These are phyloP conservation scores for Fusarium transvaalense DNA, from an alignment of 2,329 filamentous ascomycete species.

Conservation along the genomic window DNA sequence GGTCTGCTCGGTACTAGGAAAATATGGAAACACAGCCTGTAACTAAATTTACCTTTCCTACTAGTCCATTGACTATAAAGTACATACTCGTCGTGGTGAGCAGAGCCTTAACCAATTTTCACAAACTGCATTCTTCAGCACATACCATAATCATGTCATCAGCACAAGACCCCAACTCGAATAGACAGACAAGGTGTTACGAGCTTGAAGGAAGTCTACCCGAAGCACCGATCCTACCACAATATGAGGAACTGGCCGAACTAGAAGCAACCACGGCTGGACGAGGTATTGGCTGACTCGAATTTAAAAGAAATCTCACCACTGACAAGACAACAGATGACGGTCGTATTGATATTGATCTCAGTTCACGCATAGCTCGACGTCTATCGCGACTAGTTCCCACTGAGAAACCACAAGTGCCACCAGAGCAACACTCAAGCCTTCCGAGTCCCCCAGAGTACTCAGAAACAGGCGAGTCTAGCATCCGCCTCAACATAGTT, in stretches of 20 bases:
- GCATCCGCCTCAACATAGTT: slow-evolving; percentile 22
- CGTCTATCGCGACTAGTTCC: slow-evolving; percentile 9
- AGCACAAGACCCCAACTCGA: neutral
- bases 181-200: too few species aligned
- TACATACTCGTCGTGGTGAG: too few species aligned
- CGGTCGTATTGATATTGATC: slow-evolving; percentile 23
- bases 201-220: neutral
- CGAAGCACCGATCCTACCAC: neutral
- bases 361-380: slow-evolving; percentile 13
- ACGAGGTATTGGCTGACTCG: neutral
- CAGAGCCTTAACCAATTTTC: too few species aligned
- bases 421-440: neutral
- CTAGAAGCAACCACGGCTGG: neutral
- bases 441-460: slow-evolving; percentile 1
- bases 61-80: too few species aligned
- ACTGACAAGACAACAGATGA: neutral
- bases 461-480: neutral
- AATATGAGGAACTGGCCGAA: neutral
- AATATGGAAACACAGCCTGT: too few species aligned
- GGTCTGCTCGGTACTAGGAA: too few species aligned
- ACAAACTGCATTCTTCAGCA: neutral
- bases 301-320: fast-evolving
- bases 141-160: neutral
- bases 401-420: neutral
- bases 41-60: too few species aligned